Conservation (phyloP, 306 rosid genomes). For the Castanospermum australe region DNA sequence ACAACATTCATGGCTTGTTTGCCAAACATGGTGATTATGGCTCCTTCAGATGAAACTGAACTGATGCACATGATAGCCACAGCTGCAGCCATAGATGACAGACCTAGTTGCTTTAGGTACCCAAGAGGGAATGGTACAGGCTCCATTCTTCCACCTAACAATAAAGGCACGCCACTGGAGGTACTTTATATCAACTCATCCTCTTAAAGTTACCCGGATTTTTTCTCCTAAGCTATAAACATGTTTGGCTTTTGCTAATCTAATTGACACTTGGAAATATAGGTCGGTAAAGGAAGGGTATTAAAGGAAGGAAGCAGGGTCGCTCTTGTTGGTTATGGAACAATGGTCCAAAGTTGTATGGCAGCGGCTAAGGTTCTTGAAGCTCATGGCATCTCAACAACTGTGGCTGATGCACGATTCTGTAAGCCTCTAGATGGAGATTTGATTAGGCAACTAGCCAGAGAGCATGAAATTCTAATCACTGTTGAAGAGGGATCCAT, state of each 20-base stretch:
- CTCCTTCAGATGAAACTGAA: slow-evolving; percentile 63
- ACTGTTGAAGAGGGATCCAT: slow-evolving; percentile 74
- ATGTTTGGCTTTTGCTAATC: no score
- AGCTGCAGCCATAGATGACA: slow-evolving; percentile 67
- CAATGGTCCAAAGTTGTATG: slow-evolving; percentile 47
- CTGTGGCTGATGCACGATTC: slow-evolving; percentile 71
- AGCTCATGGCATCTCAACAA: slow-evolving; percentile 38
- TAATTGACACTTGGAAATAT: not conserved
- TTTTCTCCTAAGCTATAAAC: not conserved
- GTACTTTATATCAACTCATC: slow-evolving; percentile 16
- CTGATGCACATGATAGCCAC: slow-evolving; percentile 72
- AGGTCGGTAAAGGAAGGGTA: slow-evolving; percentile 70
- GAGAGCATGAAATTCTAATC: slow-evolving; percentile 55
- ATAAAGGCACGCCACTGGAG: slow-evolving; percentile 57
- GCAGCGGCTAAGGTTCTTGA: slow-evolving; percentile 52
- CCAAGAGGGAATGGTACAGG: slow-evolving; percentile 68
- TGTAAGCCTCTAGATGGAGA: slow-evolving; percentile 67
- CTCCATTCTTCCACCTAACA: slow-evolving; percentile 51
- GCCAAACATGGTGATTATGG: slow-evolving; percentile 79
- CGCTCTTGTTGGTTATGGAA: slow-evolving; percentile 74
- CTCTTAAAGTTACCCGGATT: not conserved
- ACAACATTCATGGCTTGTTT: slow-evolving; percentile 68
- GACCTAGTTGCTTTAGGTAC: slow-evolving; percentile 70
- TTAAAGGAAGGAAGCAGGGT: slow-evolving; percentile 56
- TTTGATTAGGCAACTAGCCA: slow-evolving; percentile 50